These are phyloP conservation scores for Dentipellis sp. DNA, from an alignment of 768 basidiomycete genomes.

Conservation along the genomic window DNA sequence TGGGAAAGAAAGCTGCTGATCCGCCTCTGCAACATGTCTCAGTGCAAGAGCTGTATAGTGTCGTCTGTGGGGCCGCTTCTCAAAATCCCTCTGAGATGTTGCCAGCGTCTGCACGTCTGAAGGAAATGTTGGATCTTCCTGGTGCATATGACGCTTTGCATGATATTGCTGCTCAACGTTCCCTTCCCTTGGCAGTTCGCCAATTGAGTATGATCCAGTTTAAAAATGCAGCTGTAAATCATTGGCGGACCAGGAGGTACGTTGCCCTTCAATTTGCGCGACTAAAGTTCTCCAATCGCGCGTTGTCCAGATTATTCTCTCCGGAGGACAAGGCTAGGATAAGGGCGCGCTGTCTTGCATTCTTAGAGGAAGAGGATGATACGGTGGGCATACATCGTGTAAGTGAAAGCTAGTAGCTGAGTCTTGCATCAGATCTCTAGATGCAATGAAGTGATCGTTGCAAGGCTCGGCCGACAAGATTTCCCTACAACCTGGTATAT, in stretches of 20 bases:
- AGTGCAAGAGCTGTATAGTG: conserved; percentile 56
- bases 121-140: conserved; percentile 54
- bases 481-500: conserved; percentile 62
- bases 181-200: conserved; percentile 56
- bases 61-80: conserved; percentile 60
- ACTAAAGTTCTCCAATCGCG: conserved; percentile 3
- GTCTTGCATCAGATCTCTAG: conserved; percentile 52
- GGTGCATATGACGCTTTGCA: conserved; percentile 68
- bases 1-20: not conserved
- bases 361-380: conserved; percentile 73
- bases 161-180: conserved; percentile 56
- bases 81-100: conserved; percentile 48
- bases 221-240: conserved; percentile 66
- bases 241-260: conserved; percentile 77
- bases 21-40: conserved; percentile 32
- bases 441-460: conserved; percentile 65
- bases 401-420: not conserved
- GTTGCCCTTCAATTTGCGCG: not conserved
- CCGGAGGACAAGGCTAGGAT: conserved; percentile 62
- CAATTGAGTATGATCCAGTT: conserved; percentile 83
- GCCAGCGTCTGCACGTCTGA: conserved; percentile 51
- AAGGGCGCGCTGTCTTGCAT: conserved; percentile 49
- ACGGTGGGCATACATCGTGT: conserved; percentile 36
- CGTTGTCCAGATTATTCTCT: conserved; percentile 44
- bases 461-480: conserved; percentile 72